Percentiles rank a stretch among this genome's conserved stretches.
Evolutionary conservation across 2,329 filamentous ascomycete genomes (phyloP).

Genomic region (Aspergillus sp.): DNA sequence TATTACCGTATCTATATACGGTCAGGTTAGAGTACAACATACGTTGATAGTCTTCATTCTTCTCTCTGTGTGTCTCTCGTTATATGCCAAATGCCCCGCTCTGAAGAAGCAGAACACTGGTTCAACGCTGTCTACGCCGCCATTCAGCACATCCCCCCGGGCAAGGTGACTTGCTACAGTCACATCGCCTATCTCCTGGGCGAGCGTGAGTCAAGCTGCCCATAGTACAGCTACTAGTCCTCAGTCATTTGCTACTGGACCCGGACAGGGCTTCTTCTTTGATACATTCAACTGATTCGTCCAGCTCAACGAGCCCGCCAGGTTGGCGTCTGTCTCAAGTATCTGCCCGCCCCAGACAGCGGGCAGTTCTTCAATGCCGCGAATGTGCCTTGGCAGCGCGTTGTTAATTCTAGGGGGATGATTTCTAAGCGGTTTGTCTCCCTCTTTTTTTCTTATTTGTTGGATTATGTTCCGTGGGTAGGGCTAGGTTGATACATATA

Average conservation of each 20-base stretch:
- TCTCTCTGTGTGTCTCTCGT: too few relatives aligned
- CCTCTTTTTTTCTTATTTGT: not conserved
- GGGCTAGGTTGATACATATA: not conserved
- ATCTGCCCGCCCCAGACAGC: slow-evolving; percentile 53
- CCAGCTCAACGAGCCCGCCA: slow-evolving; percentile 66
- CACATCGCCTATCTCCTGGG: slow-evolving; percentile 55
- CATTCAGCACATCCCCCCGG: slow-evolving; percentile 72
- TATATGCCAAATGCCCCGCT: slow-evolving; percentile 38
- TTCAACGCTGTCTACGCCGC: slow-evolving; percentile 65
- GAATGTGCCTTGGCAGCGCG: slow-evolving; percentile 90
- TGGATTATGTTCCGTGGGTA: slow-evolving; percentile 1
- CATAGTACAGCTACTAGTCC: slow-evolving; percentile 38
- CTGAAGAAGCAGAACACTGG: slow-evolving; percentile 42
- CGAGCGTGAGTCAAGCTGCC: slow-evolving; percentile 41
- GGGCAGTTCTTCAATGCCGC: slow-evolving; percentile 54
- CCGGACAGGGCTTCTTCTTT: not conserved
- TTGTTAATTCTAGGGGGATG: slow-evolving; percentile 76
- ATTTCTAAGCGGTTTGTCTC: slow-evolving; percentile 70
- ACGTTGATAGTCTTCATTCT: too few relatives aligned
- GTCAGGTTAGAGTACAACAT: too few relatives aligned
- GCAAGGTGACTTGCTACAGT: slow-evolving; percentile 80
- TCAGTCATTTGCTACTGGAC: slow-evolving; percentile 58
- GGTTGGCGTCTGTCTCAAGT: slow-evolving; percentile 82
- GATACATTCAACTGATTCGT: not conserved
- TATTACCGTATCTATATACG: too few relatives aligned